Evolutionary conservation across 768 basidiomycete species (phyloP), one percentile per base, ranked within the genome.

Genomic region (Stropharia rugosoannulata): DNA sequence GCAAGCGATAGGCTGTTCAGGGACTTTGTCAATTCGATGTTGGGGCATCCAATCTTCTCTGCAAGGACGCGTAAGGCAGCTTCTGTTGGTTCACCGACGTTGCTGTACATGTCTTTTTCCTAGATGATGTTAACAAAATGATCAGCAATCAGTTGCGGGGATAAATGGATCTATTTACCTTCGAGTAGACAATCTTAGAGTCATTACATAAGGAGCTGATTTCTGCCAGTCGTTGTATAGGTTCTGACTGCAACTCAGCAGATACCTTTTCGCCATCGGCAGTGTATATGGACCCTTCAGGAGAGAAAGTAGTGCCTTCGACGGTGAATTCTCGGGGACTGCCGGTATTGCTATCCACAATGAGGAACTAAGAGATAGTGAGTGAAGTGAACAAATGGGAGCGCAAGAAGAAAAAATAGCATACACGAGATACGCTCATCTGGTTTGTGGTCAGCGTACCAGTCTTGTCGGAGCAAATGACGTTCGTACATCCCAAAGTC

Each of bases 391-490:
- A 32, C 5, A 49, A 44, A 59, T 9, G 43, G 27, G 16, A 16
- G 57, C 25, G 22, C 22, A 22, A 22, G 22, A 46, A 27, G 12
- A 8, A 18, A 25, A 32, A 51, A 37, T 22, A 35, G 11, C 78
- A 53, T 70, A 91, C 88, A 72, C 78, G 83, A 32, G 92, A 89
- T 19, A 98, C 92, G 64, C 93, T 91, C 96, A 98, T 98, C 69
- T 98, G 96, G 72, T 93, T 97, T 12, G 94, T 97, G 9, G 95
- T 97, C 65, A 97, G 67, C 35, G 94, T 95, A 47, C 95, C 95
- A 22, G 96, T 99, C 80, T 99, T 99, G 75, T 99, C 96, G 3
- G 94, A 95, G 71, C 96, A 99, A 62, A 99, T 98, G 47, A 99
- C 94, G 68, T 97, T 98, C 41, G 95, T 97, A 76, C 95, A 95